A percentile compares a stretch with the other conserved stretches of the same genome.
Evolutionary conservation across 2,329 filamentous ascomycete genomes (phyloP).

Genomic region (Colletotrichum melonis): DNA sequence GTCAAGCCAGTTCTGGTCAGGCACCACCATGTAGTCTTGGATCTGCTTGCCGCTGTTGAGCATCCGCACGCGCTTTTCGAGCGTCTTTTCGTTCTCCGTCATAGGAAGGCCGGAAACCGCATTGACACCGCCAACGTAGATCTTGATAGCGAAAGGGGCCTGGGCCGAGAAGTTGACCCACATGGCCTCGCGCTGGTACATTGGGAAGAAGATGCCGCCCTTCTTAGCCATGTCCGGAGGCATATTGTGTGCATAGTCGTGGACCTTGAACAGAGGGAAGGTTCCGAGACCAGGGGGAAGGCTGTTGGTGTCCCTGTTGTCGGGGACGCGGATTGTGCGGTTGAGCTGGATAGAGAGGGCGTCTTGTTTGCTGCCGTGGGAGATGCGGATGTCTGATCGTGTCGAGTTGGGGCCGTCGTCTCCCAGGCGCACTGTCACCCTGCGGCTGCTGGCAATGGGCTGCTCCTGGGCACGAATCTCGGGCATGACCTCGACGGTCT

Average conservation of each 20-base stretch:
- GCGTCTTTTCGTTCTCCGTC: constrained; percentile 37
- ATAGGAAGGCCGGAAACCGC: constrained; percentile 50
- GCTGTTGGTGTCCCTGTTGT: constrained; percentile 44
- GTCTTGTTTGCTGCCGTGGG: constrained; percentile 19
- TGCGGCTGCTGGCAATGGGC: constrained; percentile 10
- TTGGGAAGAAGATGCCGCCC: constrained; percentile 58
- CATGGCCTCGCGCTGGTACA: constrained; percentile 56
- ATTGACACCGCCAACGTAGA: constrained; percentile 53
- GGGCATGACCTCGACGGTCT: constrained; percentile 29
- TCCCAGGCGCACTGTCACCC: constrained; percentile 22
- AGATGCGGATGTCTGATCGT: constrained; percentile 16
- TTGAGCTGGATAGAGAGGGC: constrained; percentile 49
- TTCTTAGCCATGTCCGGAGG: constrained; percentile 48
- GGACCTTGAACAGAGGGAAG: constrained; percentile 52
- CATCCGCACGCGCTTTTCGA: constrained; percentile 31
- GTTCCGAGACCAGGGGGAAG: constrained; percentile 50
- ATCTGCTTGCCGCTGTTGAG: constrained; percentile 26
- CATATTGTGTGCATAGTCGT: constrained; percentile 45
- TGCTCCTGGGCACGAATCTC: constrained; percentile 22
- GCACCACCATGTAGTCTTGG: constrained; percentile 49
- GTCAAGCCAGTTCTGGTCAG: constrained; percentile 53
- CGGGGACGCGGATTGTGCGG: constrained; percentile 56
- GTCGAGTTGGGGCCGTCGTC: not conserved
- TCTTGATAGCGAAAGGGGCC: constrained; percentile 49
- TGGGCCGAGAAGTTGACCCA: constrained; percentile 48